Evolutionary conservation across 495 filamentous ascomycete species (phyloP).

Genomic region (Penicillium paxilli): DNA sequence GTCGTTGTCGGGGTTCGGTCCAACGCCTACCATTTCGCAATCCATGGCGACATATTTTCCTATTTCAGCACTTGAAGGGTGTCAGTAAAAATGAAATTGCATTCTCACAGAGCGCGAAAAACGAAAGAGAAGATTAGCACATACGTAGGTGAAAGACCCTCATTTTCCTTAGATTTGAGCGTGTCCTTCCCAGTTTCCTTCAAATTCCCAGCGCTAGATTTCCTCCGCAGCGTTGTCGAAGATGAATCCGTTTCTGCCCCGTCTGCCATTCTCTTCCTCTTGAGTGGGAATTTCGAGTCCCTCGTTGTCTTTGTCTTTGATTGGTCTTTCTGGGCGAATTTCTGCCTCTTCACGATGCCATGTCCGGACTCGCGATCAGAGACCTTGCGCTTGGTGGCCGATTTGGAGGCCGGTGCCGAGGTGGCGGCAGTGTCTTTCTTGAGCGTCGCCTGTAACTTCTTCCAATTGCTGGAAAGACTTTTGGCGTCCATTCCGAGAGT

Average conservation of each 20-base stretch:
- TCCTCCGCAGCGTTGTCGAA: constrained; percentile 21
- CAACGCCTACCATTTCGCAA: constrained; percentile 97
- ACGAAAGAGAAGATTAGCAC: neutral
- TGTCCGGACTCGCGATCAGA: constrained; percentile 35
- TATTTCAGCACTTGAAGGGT: constrained; percentile 45
- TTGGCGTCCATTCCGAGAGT: constrained; percentile 44
- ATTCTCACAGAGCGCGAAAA: neutral
- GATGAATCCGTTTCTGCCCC: constrained; percentile 12
- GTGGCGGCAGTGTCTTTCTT: constrained; percentile 46
- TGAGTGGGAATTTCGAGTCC: constrained; percentile 12
- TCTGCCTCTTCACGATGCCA: constrained; percentile 40
- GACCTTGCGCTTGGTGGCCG: constrained; percentile 37
- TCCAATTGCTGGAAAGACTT: constrained; percentile 65
- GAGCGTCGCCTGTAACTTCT: constrained; percentile 67
- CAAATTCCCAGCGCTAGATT: constrained; percentile 22
- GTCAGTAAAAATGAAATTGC: constrained; percentile 10
- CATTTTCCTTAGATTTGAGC: constrained; percentile 43
- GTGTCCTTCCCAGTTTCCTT: constrained; percentile 16
- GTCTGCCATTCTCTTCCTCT: constrained; percentile 38
- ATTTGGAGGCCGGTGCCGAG: constrained; percentile 24
- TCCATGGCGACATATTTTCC: constrained; percentile 92
- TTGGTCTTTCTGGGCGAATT: constrained; percentile 27
- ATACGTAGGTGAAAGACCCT: constrained; percentile 49
- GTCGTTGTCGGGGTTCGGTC: constrained; percentile 62
- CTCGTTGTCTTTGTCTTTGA: constrained; percentile 22